Percentiles rank a stretch among this genome's conserved stretches.
Conservation (phyloP, 371 early-diverging fungal species). For the Lichtheimia ramosa region DNA sequence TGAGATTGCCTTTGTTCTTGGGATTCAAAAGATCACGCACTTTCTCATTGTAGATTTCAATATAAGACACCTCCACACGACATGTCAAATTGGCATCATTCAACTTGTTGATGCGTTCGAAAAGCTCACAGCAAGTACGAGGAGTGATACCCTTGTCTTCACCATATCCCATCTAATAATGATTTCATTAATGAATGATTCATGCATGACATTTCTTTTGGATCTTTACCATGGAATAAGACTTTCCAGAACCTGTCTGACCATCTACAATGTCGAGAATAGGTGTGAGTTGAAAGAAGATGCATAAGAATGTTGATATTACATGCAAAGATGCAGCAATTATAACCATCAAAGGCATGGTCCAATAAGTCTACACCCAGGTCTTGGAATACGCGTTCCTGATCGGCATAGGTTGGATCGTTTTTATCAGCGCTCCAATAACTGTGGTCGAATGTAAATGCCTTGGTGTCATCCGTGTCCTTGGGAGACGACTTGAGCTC, state of each 20-base stretch:
- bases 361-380: constrained; percentile 77
- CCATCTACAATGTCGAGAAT: constrained; percentile 57
- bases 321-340: constrained; percentile 89
- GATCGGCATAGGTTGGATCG: constrained; percentile 73
- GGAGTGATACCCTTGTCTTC: constrained; percentile 86
- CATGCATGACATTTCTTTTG: background rate
- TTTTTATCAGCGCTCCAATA: constrained; percentile 79
- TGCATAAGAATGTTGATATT: constrained; percentile 10
- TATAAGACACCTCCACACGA: constrained; percentile 83
- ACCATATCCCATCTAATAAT: constrained; percentile 56
- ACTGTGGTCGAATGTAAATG: constrained; percentile 84
- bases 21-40: constrained; percentile 91
- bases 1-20: constrained; percentile 72
- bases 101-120: constrained; percentile 58
- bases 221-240: constrained; percentile 77
- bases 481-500: background rate
- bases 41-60: constrained; percentile 87
- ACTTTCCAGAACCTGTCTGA: constrained; percentile 86
- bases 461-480: constrained; percentile 47
- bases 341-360: constrained; percentile 88
- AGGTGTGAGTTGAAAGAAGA: background rate
- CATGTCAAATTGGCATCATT: constrained; percentile 52
- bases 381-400: constrained; percentile 73
- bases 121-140: constrained; percentile 78
- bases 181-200: background rate